These are phyloP conservation scores for Mycosarcoma maydis DNA, from an alignment of 1,284 basidiomycete genomes.

Conservation along the genomic window DNA sequence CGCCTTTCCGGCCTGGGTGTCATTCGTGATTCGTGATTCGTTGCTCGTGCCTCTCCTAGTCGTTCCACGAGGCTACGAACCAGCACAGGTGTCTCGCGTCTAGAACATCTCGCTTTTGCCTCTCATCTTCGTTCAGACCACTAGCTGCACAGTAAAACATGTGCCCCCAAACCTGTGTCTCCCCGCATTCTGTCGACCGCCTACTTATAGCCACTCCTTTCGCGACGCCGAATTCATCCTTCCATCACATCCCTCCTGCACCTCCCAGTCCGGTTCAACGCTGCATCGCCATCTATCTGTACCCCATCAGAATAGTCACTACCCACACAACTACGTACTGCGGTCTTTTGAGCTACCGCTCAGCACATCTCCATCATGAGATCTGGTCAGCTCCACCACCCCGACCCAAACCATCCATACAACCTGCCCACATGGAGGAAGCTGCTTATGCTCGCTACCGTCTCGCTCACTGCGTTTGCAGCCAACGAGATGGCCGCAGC, in stretches of 20 bases:
- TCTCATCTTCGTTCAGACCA: background rate
- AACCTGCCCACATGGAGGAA: conserved; percentile 61
- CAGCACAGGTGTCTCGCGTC: background rate
- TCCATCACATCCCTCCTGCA: no score
- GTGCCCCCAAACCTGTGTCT: background rate
- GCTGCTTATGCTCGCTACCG: conserved; percentile 57
- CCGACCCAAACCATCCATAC: conserved; percentile 49
- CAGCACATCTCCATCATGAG: conserved; percentile 12
- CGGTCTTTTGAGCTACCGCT: background rate
- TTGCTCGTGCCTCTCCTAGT: background rate
- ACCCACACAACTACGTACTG: background rate
- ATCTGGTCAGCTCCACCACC: conserved; percentile 27
- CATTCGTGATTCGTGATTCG: background rate
- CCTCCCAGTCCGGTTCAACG: no score
- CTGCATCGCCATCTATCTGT: no score
- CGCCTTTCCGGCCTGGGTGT: conserved; percentile 5
- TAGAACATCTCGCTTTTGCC: background rate
- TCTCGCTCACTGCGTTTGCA: conserved; percentile 57
- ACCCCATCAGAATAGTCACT: background rate
- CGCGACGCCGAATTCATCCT: background rate
- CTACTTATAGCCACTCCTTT: background rate
- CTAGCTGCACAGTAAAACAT: no score
- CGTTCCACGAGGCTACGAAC: background rate
- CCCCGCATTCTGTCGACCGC: background rate
- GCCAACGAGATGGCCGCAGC: conserved; percentile 62